Percentiles rank a stretch among this genome's conserved stretches.
These are phyloP conservation scores for Dendrobium officinale DNA, from an alignment of 106 monocot genomes.

Conservation along the genomic window DNA sequence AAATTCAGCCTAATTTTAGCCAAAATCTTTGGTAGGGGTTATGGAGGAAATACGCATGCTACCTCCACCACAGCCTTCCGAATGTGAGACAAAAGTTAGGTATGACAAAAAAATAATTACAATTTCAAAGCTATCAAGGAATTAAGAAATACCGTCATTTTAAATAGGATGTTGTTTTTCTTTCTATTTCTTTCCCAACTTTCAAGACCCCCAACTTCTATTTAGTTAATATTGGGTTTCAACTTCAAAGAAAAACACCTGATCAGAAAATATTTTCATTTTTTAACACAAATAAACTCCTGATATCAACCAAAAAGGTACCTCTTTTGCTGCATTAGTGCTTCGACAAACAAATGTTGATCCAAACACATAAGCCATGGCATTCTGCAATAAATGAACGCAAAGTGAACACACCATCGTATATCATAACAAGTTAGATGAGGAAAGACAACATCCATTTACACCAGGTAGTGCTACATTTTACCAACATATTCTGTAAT, in stretches of 20 bases:
- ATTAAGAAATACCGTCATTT: not conserved
- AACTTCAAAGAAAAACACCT: not conserved
- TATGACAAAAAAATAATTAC: not conserved
- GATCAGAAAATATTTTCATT: not conserved
- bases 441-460: not conserved
- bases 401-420: not conserved
- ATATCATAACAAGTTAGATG: not conserved
- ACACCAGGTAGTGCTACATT: not conserved
- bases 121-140: not conserved
- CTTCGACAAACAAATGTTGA: conserved; percentile 87
- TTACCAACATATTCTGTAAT: not conserved
- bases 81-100: no score
- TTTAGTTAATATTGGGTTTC: not conserved
- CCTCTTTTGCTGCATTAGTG: conserved; percentile 81
- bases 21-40: no score
- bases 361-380: conserved; percentile 90
- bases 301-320: conserved; percentile 12
- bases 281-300: not conserved
- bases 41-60: no score
- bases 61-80: no score
- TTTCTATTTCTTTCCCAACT: conserved; percentile 1
- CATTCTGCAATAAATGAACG: conserved; percentile 57
- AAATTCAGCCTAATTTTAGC: no score
- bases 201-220: not conserved
- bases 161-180: not conserved